Evolutionary conservation across 1,284 basidiomycete genomes (phyloP).

Genomic region (Trichosporon sp.): DNA sequence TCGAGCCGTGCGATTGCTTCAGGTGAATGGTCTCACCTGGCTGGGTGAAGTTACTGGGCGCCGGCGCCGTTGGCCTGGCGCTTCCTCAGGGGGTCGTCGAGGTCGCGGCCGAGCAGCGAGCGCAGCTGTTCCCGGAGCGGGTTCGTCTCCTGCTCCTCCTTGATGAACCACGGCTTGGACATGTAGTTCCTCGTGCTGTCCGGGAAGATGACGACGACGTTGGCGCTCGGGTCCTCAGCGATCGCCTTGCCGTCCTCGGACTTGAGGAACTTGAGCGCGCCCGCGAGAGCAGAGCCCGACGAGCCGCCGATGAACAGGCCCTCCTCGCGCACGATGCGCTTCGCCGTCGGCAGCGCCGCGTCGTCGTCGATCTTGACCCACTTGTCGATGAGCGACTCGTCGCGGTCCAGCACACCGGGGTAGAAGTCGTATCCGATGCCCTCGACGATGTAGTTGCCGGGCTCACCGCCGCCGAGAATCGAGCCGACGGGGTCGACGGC

Average conservation of each 20-base stretch:
- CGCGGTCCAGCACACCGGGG: conserved; percentile 61
- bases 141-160: conserved; percentile 9
- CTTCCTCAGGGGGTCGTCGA: conserved; percentile 17
- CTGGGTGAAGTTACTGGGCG: background rate
- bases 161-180: conserved; percentile 61
- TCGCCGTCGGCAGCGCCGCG: conserved; percentile 72
- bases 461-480: conserved; percentile 62
- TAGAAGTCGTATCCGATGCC: conserved; percentile 89
- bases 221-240: conserved; percentile 67
- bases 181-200: conserved; percentile 96
- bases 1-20: conserved; percentile 4
- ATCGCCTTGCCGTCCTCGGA: conserved; percentile 61
- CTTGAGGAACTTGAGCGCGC: conserved; percentile 71
- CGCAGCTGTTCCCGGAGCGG: conserved; percentile 16
- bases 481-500: conserved; percentile 92
- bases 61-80: conserved; percentile 6
- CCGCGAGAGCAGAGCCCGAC: conserved; percentile 76
- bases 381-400: conserved; percentile 52
- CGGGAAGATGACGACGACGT: conserved; percentile 83
- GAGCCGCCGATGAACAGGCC: conserved; percentile 89
- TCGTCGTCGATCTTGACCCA: conserved; percentile 87
- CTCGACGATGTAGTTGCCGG: conserved; percentile 73
- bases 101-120: conserved; percentile 20
- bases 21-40: background rate
- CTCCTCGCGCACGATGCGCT: conserved; percentile 74